These are phyloP conservation scores for Cladosporium sp. DNA, from an alignment of 2,329 filamentous ascomycete genomes.

Conservation along the genomic window DNA sequence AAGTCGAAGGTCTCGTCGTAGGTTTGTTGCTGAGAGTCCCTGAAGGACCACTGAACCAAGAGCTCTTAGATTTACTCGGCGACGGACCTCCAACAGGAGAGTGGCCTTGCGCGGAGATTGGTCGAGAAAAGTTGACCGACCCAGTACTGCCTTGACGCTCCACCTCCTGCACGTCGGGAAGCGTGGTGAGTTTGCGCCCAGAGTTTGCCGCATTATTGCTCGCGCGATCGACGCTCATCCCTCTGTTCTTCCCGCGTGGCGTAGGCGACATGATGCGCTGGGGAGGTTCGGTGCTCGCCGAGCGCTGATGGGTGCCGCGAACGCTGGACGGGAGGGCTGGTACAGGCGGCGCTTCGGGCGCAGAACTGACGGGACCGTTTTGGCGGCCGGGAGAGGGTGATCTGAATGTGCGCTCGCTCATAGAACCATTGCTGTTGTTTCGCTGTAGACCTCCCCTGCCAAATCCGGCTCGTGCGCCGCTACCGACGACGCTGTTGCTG, in stretches of 20 bases:
- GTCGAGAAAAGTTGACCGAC: conserved; percentile 53
- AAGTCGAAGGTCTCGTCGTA: not conserved
- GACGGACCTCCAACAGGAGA: conserved; percentile 6
- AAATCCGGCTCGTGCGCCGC: conserved; percentile 26
- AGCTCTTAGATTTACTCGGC: conserved; percentile 30
- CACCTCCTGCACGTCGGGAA: conserved; percentile 39
- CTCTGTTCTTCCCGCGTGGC: conserved; percentile 33
- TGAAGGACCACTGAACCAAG: conserved; percentile 61
- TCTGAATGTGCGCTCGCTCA: conserved; percentile 85
- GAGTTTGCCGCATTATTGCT: conserved; percentile 18
- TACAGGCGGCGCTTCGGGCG: conserved; percentile 61
- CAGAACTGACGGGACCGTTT: conserved; percentile 23
- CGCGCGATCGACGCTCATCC: conserved; percentile 27
- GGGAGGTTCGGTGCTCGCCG: conserved; percentile 50
- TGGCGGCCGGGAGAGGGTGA: conserved; percentile 61
- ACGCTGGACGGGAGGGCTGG: conserved; percentile 56
- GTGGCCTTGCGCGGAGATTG: conserved; percentile 41
- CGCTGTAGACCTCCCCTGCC: conserved; percentile 52
- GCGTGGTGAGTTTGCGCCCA: conserved; percentile 24
- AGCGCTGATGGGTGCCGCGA: conserved; percentile 36
- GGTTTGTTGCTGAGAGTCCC: conserved; percentile 40
- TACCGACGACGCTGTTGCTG: conserved; percentile 38
- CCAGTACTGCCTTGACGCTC: conserved; percentile 37
- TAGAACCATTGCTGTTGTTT: conserved; percentile 69
- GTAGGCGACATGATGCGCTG: conserved; percentile 44